Conservation (phyloP, 306 rosid species). For the Urtica urens region DNA sequence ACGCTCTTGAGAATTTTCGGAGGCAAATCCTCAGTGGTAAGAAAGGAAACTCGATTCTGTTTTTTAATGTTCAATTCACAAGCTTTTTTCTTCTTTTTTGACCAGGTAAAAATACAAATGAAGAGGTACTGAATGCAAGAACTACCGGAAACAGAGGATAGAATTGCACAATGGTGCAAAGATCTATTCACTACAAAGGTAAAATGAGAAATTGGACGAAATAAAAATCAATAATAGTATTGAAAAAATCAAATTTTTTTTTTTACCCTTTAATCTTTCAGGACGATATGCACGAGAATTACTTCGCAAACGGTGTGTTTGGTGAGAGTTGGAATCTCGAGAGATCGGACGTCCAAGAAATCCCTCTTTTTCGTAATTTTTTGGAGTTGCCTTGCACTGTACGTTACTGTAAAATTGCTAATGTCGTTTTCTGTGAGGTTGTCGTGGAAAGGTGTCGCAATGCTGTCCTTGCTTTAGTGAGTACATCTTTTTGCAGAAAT, state of each 20-base stretch:
- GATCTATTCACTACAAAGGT: constrained; percentile 70
- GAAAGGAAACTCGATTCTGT: not conserved
- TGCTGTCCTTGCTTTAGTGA: constrained; percentile 36
- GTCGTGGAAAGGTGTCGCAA: constrained; percentile 55
- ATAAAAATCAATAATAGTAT: too few species aligned
- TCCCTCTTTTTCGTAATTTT: constrained; percentile 38
- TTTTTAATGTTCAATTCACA: too few species aligned
- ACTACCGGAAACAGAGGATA: constrained; percentile 62
- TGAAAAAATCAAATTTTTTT: too few species aligned
- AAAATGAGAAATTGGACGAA: too few species aligned
- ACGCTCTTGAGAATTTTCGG: constrained; percentile 51
- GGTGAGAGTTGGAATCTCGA: constrained; percentile 40
- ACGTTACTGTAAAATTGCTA: constrained; percentile 22
- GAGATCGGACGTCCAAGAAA: constrained; percentile 42
- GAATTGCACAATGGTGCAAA: constrained; percentile 76
- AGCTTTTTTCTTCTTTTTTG: not conserved
- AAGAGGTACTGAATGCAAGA: constrained; percentile 57
- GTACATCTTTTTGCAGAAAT: too few species aligned
- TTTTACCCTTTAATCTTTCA: too few species aligned
- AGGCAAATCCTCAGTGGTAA: constrained; percentile 62
- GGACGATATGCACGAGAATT: constrained; percentile 73
- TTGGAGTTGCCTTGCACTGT: constrained; percentile 46
- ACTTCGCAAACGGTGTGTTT: constrained; percentile 33
- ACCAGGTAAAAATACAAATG: constrained; percentile 71
- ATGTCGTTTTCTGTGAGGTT: constrained; percentile 40